Evolutionary conservation across 2,329 filamentous ascomycete species (phyloP).

Genomic region (Sordariomycetes sp.): DNA sequence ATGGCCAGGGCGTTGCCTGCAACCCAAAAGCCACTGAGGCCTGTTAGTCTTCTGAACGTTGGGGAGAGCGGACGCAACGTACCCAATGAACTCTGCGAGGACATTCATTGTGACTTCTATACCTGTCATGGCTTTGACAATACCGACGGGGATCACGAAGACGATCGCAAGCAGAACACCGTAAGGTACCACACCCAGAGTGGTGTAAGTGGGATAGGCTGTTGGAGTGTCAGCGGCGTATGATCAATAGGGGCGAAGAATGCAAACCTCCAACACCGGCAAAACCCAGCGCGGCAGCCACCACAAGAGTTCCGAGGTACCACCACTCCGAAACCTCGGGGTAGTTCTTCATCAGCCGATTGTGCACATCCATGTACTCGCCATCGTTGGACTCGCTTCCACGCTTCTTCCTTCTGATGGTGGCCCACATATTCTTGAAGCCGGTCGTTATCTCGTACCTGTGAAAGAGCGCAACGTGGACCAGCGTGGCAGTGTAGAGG

Average conservation of each 20-base stretch:
- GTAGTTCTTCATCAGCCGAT: constrained; percentile 36
- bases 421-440: constrained; percentile 35
- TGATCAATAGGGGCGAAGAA: too few relatives aligned
- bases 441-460: constrained; percentile 39
- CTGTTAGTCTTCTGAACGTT: neutral
- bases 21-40: constrained; percentile 26
- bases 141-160: constrained; percentile 42
- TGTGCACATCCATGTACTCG: constrained; percentile 33
- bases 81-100: constrained; percentile 43
- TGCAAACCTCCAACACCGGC: constrained; percentile 37
- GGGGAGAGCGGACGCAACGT: neutral
- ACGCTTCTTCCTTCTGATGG: constrained; percentile 29
- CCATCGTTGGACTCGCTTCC: constrained; percentile 15
- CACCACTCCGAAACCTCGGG: constrained; percentile 44
- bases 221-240: too few relatives aligned
- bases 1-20: constrained; percentile 41
- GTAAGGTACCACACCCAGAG: constrained; percentile 40
- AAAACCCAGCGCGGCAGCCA: constrained; percentile 35
- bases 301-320: constrained; percentile 33
- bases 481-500: constrained; percentile 42
- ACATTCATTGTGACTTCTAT: constrained; percentile 43
- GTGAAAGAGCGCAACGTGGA: constrained; percentile 42
- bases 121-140: constrained; percentile 44
- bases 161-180: constrained; percentile 37
- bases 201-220: constrained; percentile 41